Conservation (phyloP, 2,329 filamentous ascomycete genomes). For the Aspergillus felis region DNA sequence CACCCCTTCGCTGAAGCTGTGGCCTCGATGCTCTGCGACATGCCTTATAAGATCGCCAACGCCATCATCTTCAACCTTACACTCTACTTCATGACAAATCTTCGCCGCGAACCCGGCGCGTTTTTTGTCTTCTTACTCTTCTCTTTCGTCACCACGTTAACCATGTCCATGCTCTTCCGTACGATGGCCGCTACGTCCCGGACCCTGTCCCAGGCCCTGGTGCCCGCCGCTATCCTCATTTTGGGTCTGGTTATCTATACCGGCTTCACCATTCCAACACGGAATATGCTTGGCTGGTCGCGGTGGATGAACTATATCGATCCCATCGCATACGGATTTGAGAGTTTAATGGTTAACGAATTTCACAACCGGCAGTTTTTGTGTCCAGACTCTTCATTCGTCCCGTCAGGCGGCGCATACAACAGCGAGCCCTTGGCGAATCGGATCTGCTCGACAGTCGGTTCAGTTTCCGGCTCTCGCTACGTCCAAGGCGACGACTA, state of each 20-base stretch:
- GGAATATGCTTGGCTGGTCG: slow-evolving; percentile 73
- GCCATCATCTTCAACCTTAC: slow-evolving; percentile 71
- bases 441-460: slow-evolving; percentile 57
- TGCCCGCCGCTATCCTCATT: slow-evolving; percentile 51
- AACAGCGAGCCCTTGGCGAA: slow-evolving; percentile 27
- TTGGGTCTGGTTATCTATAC: slow-evolving; percentile 47
- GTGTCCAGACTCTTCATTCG: slow-evolving; percentile 36
- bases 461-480: slow-evolving; percentile 51
- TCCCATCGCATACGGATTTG: slow-evolving; percentile 75
- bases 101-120: slow-evolving; percentile 66
- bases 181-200: slow-evolving; percentile 73
- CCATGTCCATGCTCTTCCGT: slow-evolving; percentile 84
- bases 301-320: slow-evolving; percentile 81
- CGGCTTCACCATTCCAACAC: slow-evolving; percentile 42
- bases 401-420: slow-evolving; percentile 44
- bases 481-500: slow-evolving; percentile 59
- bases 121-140: slow-evolving; percentile 87
- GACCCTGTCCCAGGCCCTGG: slow-evolving; percentile 57
- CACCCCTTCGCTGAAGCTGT: slow-evolving; percentile 87
- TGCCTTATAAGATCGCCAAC: slow-evolving; percentile 79
- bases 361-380: slow-evolving; percentile 63
- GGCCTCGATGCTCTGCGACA: slow-evolving; percentile 77
- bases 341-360: slow-evolving; percentile 78
- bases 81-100: slow-evolving; percentile 83
- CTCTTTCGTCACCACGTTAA: slow-evolving; percentile 66